Percentiles rank a stretch among this genome's conserved stretches.
Conservation (phyloP, 2,329 filamentous ascomycete species). For the Trichoderma endophyticum region DNA sequence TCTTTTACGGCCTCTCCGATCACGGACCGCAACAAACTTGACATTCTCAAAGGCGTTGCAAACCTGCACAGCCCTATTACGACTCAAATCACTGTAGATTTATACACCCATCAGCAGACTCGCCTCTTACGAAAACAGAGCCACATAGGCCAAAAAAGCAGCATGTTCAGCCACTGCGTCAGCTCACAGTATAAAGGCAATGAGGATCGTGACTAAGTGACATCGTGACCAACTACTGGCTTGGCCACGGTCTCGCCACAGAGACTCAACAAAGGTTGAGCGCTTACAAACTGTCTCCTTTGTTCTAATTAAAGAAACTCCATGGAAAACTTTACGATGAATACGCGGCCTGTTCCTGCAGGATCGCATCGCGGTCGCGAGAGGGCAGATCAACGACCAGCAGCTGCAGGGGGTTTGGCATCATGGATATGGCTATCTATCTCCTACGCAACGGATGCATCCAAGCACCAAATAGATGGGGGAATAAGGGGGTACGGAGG, state of each 20-base stretch:
- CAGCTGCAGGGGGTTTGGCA: neutral
- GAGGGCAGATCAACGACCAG: neutral
- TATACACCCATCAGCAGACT: neutral
- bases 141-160: neutral
- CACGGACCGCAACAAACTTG: neutral
- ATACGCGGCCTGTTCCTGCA: neutral
- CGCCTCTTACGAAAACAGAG: neutral
- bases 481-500: neutral
- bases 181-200: neutral
- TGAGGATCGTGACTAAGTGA: neutral
- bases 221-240: neutral
- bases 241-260: neutral
- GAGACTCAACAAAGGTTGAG: neutral
- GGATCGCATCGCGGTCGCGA: neutral
- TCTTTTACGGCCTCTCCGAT: too few relatives aligned
- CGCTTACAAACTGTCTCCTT: neutral
- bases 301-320: neutral
- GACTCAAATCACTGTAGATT: neutral
- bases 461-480: neutral
- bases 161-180: neutral
- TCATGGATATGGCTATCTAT: neutral
- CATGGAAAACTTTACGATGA: neutral
- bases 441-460: neutral
- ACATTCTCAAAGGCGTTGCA: neutral
- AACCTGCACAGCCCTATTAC: neutral